Evolutionary conservation across 2,329 filamentous ascomycete species (phyloP).

Genomic region (Botrytis fragariae): DNA sequence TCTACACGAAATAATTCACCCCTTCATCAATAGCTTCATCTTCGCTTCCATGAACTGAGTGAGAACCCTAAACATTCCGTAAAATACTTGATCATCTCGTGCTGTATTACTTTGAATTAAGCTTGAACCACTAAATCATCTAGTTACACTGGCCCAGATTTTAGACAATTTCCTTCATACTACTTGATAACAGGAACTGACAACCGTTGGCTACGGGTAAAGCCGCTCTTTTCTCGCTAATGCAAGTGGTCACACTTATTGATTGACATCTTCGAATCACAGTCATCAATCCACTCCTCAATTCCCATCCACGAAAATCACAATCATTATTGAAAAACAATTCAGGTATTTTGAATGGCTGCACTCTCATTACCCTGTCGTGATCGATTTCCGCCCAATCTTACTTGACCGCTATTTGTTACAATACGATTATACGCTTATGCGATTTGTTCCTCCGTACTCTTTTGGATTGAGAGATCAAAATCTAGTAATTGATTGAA

Average conservation of each 20-base stretch:
- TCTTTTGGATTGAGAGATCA: not conserved
- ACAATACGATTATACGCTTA: constrained; percentile 29
- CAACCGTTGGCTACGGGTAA: constrained; percentile 21
- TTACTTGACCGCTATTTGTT: constrained; percentile 32
- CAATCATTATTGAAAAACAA: not conserved
- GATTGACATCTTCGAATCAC: constrained; percentile 18
- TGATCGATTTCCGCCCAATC: constrained; percentile 36
- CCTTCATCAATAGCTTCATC: constrained; percentile 3
- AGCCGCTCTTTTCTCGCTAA: constrained; percentile 19
- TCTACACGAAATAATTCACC: not conserved
- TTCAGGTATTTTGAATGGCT: constrained; percentile 7
- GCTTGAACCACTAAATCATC: not conserved
- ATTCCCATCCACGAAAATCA: constrained; percentile 18
- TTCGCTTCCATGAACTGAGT: not conserved
- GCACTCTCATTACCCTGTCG: constrained; percentile 19
- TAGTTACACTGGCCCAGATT: not conserved
- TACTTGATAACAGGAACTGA: not conserved
- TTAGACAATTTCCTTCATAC: not conserved
- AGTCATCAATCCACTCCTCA: constrained; percentile 10
- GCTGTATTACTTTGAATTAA: not conserved
- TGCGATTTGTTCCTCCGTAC: not conserved
- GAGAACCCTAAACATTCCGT: not conserved
- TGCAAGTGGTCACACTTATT: constrained; percentile 22
- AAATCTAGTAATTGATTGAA: constrained; percentile 1
- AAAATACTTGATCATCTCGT: constrained; percentile 2